phyloP scores from a whole-genome alignment of 225 moss, liverwort and hornwort genomes.

The Rhytidiadelphus loreus region DNA sequence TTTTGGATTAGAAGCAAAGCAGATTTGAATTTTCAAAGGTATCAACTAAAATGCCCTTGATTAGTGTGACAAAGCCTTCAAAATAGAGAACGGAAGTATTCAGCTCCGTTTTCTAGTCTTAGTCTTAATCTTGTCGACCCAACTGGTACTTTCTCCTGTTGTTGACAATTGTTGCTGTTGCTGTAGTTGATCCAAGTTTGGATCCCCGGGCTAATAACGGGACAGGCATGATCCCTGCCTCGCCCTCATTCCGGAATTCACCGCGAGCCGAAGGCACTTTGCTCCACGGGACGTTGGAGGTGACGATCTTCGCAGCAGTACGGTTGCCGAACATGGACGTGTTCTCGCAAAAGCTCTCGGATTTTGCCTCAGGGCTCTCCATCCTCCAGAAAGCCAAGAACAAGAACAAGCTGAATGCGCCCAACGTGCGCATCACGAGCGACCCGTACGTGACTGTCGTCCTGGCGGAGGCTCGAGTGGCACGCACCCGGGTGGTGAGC shows the following conservation, averaged over 20 bases:
- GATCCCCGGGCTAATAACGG: background rate
- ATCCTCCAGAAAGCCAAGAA: constrained; percentile 36
- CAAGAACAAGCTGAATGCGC: constrained; percentile 28
- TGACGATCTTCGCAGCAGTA: constrained; percentile 46
- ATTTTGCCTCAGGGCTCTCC: constrained; percentile 56
- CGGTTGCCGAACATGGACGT: constrained; percentile 88
- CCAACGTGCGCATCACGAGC: constrained; percentile 65
- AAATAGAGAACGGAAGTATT: background rate
- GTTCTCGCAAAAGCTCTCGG: constrained; percentile 71
- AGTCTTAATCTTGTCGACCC: no score
- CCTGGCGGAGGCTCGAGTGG: constrained; percentile 66
- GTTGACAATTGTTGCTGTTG: background rate
- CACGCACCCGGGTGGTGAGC: constrained; percentile 74
- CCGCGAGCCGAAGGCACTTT: background rate
- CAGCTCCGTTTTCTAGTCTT: no score
- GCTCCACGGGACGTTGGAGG: constrained; percentile 82
- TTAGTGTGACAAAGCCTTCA: background rate
- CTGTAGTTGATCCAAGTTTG: background rate
- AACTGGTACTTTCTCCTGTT: no score
- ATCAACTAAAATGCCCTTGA: background rate
- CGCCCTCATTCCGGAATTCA: background rate
- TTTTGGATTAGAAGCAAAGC: background rate
- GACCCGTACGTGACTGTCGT: constrained; percentile 90
- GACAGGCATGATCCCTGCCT: background rate
- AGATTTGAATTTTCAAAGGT: background rate